These are phyloP conservation scores for Oryza officinalis DNA, from an alignment of 176 grass and related monocot genomes.

Conservation along the genomic window DNA sequence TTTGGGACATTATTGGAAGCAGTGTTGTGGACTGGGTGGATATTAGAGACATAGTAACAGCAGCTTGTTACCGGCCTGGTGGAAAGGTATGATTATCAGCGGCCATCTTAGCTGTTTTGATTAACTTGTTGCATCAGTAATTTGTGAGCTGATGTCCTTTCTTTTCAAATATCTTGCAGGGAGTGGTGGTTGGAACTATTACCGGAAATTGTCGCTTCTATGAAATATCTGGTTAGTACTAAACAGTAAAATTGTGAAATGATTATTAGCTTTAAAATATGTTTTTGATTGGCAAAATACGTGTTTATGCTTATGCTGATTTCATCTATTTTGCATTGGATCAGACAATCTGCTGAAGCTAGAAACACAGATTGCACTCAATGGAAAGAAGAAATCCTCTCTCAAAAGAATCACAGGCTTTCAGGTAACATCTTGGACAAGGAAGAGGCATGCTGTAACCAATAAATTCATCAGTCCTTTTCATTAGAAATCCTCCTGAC, in stretches of 20 bases:
- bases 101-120: background rate
- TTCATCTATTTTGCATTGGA: constrained; percentile 24
- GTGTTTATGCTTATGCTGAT: constrained; percentile 20
- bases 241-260: constrained; percentile 7
- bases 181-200: constrained; percentile 67
- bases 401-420: constrained; percentile 76
- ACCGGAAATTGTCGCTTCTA: constrained; percentile 84
- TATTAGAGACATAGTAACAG: constrained; percentile 79
- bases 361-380: constrained; percentile 60
- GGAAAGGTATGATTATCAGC: constrained; percentile 64
- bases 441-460: background rate
- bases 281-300: background rate
- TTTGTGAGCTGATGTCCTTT: constrained; percentile 28
- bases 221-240: constrained; percentile 63
- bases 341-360: constrained; percentile 62
- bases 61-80: constrained; percentile 75
- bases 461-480: background rate
- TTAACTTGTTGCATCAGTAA: background rate
- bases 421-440: constrained; percentile 61
- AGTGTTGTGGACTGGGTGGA: constrained; percentile 87
- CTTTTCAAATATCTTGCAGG: constrained; percentile 31
- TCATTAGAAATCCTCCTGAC: constrained; percentile 36
- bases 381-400: constrained; percentile 72
- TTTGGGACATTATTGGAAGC: constrained; percentile 69
- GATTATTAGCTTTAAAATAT: constrained; percentile 13